Conservation (phyloP, 768 basidiomycete genomes). For the Termitomyces sp. region DNA sequence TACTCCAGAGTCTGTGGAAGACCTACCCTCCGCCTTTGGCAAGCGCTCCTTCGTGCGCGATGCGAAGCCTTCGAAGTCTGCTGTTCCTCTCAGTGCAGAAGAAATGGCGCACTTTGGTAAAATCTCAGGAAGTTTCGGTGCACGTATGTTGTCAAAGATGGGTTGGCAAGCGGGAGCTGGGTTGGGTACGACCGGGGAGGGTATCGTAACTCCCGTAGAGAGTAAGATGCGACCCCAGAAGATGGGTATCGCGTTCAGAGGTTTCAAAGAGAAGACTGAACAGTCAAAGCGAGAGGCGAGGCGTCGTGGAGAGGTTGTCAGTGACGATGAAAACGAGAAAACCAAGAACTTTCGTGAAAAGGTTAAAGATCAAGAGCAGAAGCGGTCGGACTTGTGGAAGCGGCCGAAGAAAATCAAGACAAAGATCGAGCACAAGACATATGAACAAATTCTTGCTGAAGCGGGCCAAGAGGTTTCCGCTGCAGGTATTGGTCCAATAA, state of each 20-base stretch:
- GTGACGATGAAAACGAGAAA: constrained; percentile 62
- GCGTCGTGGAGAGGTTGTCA: constrained; percentile 66
- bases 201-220: constrained; percentile 86
- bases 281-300: constrained; percentile 79
- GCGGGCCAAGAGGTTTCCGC: constrained; percentile 56
- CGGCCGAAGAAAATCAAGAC: constrained; percentile 79
- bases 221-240: constrained; percentile 79
- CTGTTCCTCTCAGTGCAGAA: constrained; percentile 47
- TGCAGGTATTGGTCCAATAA: constrained; percentile 75
- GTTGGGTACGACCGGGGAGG: constrained; percentile 68
- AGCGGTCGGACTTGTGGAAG: constrained; percentile 81
- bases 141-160: constrained; percentile 90
- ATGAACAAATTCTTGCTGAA: constrained; percentile 92
- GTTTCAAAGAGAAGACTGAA: constrained; percentile 84
- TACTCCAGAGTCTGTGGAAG: constrained; percentile 14
- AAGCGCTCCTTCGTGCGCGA: constrained; percentile 49
- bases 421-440: constrained; percentile 91
- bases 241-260: constrained; percentile 83
- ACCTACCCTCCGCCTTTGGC: constrained; percentile 38
- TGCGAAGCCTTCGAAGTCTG: constrained; percentile 38
- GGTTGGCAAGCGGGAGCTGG: constrained; percentile 88
- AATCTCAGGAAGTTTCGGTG: constrained; percentile 73
- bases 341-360: constrained; percentile 48
- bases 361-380: constrained; percentile 47
- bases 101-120: constrained; percentile 84